Conservation (phyloP, 2,329 filamentous ascomycete species). For the Cercospora janseana region DNA sequence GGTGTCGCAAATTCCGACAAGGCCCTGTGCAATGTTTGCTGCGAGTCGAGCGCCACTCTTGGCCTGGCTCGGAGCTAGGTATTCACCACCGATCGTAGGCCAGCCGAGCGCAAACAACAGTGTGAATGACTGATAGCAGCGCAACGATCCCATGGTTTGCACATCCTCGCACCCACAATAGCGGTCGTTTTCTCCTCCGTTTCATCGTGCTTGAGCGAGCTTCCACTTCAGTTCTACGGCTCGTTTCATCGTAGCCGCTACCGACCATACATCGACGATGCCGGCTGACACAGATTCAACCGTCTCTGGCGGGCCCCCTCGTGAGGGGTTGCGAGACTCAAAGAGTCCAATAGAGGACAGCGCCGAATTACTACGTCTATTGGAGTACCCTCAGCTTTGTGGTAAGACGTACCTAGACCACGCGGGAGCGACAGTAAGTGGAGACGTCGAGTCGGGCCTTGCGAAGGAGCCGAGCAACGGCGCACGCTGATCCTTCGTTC, state of each 20-base stretch:
- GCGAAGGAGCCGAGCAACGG: too few species aligned
- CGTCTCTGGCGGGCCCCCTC: slow-evolving; percentile 12
- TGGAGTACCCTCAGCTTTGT: slow-evolving; percentile 46
- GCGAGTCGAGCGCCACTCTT: slow-evolving; percentile 1
- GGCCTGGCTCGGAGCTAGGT: slow-evolving; percentile 1
- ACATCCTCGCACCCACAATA: neutral
- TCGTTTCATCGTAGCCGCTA: too few species aligned
- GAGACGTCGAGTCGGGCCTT: neutral
- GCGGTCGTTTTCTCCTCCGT: too few species aligned
- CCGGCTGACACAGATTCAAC: slow-evolving; percentile 1
- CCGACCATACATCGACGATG: slow-evolving; percentile 6
- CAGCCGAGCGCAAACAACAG: slow-evolving; percentile 1
- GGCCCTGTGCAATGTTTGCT: neutral
- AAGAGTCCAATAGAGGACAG: slow-evolving; percentile 36
- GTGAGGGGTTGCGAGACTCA: slow-evolving; percentile 16
- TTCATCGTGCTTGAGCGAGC: neutral
- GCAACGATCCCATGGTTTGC: slow-evolving; percentile 6
- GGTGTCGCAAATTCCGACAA: slow-evolving; percentile 18
- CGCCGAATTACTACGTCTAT: slow-evolving; percentile 46
- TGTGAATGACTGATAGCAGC: neutral
- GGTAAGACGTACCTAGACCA: slow-evolving; percentile 72
- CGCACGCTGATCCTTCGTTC: slow-evolving; percentile 14
- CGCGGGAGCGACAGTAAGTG: slow-evolving; percentile 68
- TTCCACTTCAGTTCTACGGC: too few species aligned
- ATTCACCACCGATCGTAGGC: slow-evolving; percentile 7